Evolutionary conservation across 2,329 filamentous ascomycete genomes (phyloP), one percentile per base, ranked within the genome.

Genomic region (Clarireedia sp.): DNA sequence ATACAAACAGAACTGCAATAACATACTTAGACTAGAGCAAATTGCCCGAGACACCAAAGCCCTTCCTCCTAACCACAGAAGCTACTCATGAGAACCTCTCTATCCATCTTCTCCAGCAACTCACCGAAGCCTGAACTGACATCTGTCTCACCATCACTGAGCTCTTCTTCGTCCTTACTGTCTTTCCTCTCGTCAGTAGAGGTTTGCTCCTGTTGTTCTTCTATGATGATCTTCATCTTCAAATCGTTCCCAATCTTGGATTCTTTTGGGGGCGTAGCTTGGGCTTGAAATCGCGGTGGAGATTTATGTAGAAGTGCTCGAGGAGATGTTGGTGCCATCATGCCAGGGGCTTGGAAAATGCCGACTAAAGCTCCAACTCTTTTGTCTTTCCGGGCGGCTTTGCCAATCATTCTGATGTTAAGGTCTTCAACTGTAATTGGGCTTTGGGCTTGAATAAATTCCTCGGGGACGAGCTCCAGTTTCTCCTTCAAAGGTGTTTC

Each of bases 271-370:
- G n/a, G 8, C 40, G 6, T 33, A 16, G 23, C 10, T 23, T 12
- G n/a, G 1, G 3, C 38, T 19, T 29, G 33, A 4, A 48, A 24
- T 12, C 29, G 17, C 36, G 44, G 21, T 8, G 44, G 37, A 23
- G 17, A 48, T 29, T 9, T 23, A 10, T 48, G 12, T 9, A 48
- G 10, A 3, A 41, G 19, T 14, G 33, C 17, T 4, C 12, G 43
- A 23, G 33, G 24, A 38, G 51, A 41, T n/a, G 38, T 23, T 6
- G 54, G 24, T 10, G 59, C 49, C 58, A 62, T 60, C 19, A 64
- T 38, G 17, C 59, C 57, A 24, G 52, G 59, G 4, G 58, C 54
- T 43, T 65, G 61, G 48, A 64, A 64, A 4, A 63, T 56, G 19
- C 64, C 57, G 9, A 65, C 57, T 6, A 64, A 52, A 21, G 54